These are phyloP conservation scores for Fonsecaea erecta DNA, from an alignment of 2,329 filamentous ascomycete species.

Conservation along the genomic window DNA sequence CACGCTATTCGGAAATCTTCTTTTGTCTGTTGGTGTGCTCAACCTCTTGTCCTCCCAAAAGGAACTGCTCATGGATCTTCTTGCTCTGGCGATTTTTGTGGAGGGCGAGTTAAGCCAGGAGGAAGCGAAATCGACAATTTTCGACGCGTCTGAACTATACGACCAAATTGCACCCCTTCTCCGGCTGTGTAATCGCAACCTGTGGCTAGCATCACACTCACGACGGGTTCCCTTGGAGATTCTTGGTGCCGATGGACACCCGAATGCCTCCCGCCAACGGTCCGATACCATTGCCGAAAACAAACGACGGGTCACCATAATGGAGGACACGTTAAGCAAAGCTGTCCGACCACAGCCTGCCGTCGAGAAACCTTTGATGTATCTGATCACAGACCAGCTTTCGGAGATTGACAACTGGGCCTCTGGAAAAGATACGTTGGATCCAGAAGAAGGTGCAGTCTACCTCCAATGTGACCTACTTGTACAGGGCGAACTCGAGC, in stretches of 20 bases:
- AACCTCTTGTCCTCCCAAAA: slow-evolving; percentile 76
- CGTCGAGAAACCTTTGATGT: slow-evolving; percentile 48
- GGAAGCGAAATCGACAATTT: slow-evolving; percentile 65
- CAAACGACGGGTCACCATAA: slow-evolving; percentile 44
- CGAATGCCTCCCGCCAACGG: slow-evolving; percentile 40
- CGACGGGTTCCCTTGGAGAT: slow-evolving; percentile 43
- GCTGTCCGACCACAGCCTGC: slow-evolving; percentile 50
- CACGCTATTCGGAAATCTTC: slow-evolving; percentile 28
- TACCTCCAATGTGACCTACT: slow-evolving; percentile 71
- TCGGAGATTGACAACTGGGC: slow-evolving; percentile 53
- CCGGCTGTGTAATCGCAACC: slow-evolving; percentile 70
- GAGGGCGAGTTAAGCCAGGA: slow-evolving; percentile 79
- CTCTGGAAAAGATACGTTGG: slow-evolving; percentile 54
- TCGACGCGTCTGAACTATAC: slow-evolving; percentile 63
- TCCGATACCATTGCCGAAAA: slow-evolving; percentile 36
- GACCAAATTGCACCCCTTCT: slow-evolving; percentile 72
- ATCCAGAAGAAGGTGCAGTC: slow-evolving; percentile 65
- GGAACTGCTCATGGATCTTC: slow-evolving; percentile 77
- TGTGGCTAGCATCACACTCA: slow-evolving; percentile 62
- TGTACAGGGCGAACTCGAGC: slow-evolving; percentile 68
- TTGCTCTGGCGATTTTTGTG: slow-evolving; percentile 84
- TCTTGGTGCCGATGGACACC: slow-evolving; percentile 28
- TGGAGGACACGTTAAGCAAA: slow-evolving; percentile 51
- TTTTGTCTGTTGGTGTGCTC: slow-evolving; percentile 74
- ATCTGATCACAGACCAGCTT: slow-evolving; percentile 50